phyloP scores from a whole-genome alignment of 768 basidiomycete species.

The Melanogaster broomeanus region DNA sequence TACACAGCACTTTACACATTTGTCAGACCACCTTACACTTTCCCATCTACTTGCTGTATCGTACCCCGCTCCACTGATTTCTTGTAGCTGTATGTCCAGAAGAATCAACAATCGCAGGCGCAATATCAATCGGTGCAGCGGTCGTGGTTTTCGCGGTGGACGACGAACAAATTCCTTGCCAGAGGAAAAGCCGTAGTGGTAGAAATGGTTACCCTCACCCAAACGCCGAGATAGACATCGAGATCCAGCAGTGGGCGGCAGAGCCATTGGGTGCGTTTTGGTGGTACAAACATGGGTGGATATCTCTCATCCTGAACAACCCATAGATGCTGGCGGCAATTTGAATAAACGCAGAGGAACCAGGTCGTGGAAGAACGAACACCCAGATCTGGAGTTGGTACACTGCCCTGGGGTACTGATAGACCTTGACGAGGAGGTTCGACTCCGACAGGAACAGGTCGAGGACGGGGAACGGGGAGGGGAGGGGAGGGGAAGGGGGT shows the following conservation, averaged over 20 bases:
- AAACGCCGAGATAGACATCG: conserved; percentile 22
- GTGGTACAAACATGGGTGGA: background rate
- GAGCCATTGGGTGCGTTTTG: conserved; percentile 15
- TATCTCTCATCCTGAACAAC: conserved; percentile 6
- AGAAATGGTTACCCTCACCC: conserved; percentile 19
- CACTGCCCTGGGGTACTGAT: conserved; percentile 14
- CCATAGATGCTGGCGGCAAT: conserved; percentile 7
- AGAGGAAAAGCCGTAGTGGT: background rate
- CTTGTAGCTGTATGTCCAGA: too few relatives aligned
- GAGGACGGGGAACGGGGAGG: conserved; percentile 28
- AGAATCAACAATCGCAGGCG: conserved; percentile 23
- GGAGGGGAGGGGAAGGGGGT: conserved; percentile 21
- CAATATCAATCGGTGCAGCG: conserved; percentile 23
- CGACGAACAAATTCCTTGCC: background rate
- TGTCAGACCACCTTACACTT: too few relatives aligned
- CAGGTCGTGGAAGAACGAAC: conserved; percentile 5
- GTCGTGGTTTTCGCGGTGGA: conserved; percentile 11
- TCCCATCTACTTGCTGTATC: too few relatives aligned
- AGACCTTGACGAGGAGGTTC: conserved; percentile 9
- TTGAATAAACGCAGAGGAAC: background rate
- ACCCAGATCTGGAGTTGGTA: conserved; percentile 15
- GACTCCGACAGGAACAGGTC: conserved; percentile 13
- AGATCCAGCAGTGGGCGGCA: conserved; percentile 25
- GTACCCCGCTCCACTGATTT: too few relatives aligned
- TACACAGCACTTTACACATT: too few relatives aligned